Evolutionary conservation across 2,329 filamentous ascomycete genomes (phyloP).

Genomic region (Pezicula radicicola): DNA sequence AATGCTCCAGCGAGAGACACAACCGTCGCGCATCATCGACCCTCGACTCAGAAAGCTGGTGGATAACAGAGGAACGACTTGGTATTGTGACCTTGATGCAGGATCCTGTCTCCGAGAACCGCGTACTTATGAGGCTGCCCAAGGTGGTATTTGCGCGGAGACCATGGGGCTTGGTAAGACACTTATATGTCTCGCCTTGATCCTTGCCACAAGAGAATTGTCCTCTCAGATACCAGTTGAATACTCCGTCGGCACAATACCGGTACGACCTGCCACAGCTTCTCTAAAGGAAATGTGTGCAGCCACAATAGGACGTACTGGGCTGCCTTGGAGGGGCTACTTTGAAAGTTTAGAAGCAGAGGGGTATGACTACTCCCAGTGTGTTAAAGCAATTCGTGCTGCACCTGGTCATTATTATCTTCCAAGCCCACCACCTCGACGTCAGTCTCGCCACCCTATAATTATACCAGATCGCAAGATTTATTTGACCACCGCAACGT

Average conservation of each 20-base stretch:
- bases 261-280: conserved; percentile 45
- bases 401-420: conserved; percentile 60
- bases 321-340: conserved; percentile 67
- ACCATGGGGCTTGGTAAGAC: conserved; percentile 87
- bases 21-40: conserved; percentile 64
- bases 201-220: conserved; percentile 72
- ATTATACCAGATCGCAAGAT: conserved; percentile 45
- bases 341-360: conserved; percentile 42
- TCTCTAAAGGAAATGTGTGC: conserved; percentile 76
- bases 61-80: conserved; percentile 60
- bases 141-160: conserved; percentile 77
- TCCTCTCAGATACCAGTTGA: conserved; percentile 63
- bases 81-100: conserved; percentile 68
- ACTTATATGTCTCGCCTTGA: conserved; percentile 74
- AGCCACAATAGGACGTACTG: conserved; percentile 60
- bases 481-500: conserved; percentile 63
- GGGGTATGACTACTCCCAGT: conserved; percentile 47
- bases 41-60: conserved; percentile 62
- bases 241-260: conserved; percentile 42
- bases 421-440: conserved; percentile 39
- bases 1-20: conserved; percentile 80
- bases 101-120: conserved; percentile 63
- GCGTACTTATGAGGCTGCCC: conserved; percentile 67
- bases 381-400: conserved; percentile 52
- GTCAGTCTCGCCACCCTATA: conserved; percentile 33